Conservation (phyloP, 805 yeast genomes). For the Metschnikowia henanensis region DNA sequence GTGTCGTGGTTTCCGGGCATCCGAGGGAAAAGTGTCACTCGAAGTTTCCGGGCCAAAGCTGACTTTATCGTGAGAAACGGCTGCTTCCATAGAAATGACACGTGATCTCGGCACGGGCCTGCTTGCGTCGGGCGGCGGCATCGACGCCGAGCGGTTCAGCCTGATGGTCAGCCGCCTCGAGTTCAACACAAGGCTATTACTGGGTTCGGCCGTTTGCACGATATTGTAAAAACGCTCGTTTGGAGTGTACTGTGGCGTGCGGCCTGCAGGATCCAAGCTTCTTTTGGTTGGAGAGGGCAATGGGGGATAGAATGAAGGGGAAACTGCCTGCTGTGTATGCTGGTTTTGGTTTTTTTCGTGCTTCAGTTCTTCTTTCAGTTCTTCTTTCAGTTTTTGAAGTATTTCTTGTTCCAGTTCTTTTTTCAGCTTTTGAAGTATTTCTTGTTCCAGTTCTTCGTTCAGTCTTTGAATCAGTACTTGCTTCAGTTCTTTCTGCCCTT, state of each 20-base stretch:
- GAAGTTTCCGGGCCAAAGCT: neutral
- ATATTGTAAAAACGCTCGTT: conserved; percentile 5
- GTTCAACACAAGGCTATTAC: conserved; percentile 20
- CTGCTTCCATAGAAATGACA: conserved; percentile 16
- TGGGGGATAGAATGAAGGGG: neutral
- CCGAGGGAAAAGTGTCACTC: neutral
- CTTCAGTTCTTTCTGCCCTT: neutral
- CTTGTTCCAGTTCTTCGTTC: conserved; percentile 17
- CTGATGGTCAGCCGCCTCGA: conserved; percentile 33
- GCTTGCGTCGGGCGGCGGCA: conserved; percentile 24
- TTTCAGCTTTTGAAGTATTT: conserved; percentile 10
- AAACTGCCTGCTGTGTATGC: no score
- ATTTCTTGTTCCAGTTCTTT: no score
- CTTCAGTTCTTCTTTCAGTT: neutral
- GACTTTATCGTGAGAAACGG: neutral
- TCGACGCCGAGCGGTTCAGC: conserved; percentile 37
- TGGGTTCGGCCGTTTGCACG: conserved; percentile 1
- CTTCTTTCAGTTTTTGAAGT: conserved; percentile 3
- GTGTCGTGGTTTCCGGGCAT: neutral
- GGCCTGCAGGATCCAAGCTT: neutral
- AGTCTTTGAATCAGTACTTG: conserved; percentile 1
- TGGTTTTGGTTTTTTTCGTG: conserved; percentile 2
- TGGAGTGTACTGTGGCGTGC: neutral
- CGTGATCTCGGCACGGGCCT: conserved; percentile 5
- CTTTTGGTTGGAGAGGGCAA: neutral